Conservation (phyloP, 331 rosid genomes). For the Quercus lobata region DNA sequence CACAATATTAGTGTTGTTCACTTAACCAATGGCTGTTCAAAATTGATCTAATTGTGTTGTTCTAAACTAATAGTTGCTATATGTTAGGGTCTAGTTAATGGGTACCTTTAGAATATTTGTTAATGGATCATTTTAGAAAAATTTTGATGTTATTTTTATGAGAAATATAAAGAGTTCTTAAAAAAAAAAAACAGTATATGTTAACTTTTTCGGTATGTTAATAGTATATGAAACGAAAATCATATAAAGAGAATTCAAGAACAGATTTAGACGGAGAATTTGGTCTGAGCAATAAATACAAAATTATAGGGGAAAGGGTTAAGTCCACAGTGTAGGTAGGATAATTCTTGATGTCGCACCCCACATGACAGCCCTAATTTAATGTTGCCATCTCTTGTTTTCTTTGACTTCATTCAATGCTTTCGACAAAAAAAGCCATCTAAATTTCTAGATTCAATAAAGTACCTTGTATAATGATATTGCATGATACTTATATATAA, state of each 20-base stretch:
- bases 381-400: slow-evolving; percentile 25
- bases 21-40: no score
- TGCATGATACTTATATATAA: no score
- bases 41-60: no score
- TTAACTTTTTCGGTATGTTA: no score
- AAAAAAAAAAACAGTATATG: no score
- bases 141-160: fast-evolving
- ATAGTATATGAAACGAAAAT: no score
- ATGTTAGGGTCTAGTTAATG: no score
- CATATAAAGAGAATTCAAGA: not conserved
- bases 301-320: slow-evolving; percentile 3
- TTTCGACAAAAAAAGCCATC: slow-evolving; percentile 12
- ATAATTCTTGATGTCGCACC: slow-evolving; percentile 17
- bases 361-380: slow-evolving; percentile 29
- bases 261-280: slow-evolving; percentile 1
- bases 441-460: not conserved
- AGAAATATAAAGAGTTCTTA: no score
- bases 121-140: no score
- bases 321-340: slow-evolving; percentile 26
- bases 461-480: not conserved
- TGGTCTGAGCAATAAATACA: slow-evolving; percentile 34
- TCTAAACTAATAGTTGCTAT: no score
- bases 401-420: slow-evolving; percentile 63
- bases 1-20: no score
- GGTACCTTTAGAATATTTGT: fast-evolving